Conservation (phyloP, 495 filamentous ascomycete species). For the Pseudevernia furfuracea region DNA sequence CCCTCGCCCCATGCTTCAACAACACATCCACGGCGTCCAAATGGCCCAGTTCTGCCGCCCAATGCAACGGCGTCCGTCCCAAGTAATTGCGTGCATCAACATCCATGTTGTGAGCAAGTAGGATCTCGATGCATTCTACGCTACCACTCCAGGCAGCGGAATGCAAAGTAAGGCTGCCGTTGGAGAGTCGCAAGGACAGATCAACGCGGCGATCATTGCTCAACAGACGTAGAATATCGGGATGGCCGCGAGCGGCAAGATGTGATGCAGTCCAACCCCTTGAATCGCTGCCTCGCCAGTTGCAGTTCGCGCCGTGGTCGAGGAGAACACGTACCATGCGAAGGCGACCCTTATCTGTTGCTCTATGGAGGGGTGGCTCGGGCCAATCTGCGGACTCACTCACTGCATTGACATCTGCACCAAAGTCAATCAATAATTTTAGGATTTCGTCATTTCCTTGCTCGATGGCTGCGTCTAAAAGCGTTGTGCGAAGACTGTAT, state of each 20-base stretch:
- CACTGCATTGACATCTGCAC: not conserved
- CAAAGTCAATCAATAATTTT: not conserved
- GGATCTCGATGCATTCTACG: not conserved
- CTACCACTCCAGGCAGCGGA: not conserved
- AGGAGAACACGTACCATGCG: not conserved
- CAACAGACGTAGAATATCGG: conserved; percentile 4
- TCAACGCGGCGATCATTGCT: not conserved
- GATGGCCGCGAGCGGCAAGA: conserved; percentile 6
- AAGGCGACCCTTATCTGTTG: not conserved
- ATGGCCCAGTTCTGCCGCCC: conserved; percentile 18
- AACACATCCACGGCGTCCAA: not conserved
- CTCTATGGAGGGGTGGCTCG: not conserved
- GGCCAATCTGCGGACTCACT: not conserved
- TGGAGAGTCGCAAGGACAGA: not conserved
- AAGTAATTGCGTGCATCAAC: conserved; percentile 24
- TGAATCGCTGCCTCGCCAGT: not conserved
- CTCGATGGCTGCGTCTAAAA: not conserved
- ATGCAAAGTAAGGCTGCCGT: conserved; percentile 5
- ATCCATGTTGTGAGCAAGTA: conserved; percentile 36
- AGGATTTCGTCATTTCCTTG: not conserved
- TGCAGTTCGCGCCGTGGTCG: not conserved
- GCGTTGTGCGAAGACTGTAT: not conserved
- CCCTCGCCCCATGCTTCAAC: conserved; percentile 1
- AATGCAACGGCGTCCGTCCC: conserved; percentile 12
- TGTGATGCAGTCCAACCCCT: not conserved